Conservation (phyloP, 2,329 filamentous ascomycete species). For the Hirsutella thompsonii region DNA sequence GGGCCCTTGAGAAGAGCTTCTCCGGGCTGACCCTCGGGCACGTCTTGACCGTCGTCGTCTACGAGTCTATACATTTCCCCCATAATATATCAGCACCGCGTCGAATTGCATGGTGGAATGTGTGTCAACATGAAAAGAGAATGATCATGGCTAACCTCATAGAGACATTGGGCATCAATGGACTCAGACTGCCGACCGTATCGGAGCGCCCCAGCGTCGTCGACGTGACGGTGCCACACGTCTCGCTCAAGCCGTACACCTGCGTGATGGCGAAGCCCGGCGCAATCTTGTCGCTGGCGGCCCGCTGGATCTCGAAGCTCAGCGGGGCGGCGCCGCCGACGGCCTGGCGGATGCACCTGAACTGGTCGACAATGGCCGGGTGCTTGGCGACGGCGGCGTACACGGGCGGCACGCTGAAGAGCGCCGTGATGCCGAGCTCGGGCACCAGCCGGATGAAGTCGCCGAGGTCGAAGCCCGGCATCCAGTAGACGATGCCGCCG, state of each 20-base stretch:
- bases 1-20: constrained; percentile 59
- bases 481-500: constrained; percentile 44
- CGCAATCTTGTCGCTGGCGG: constrained; percentile 35
- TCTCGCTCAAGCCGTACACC: constrained; percentile 48
- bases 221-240: constrained; percentile 32
- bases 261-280: constrained; percentile 29
- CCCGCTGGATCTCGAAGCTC: constrained; percentile 37
- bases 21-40: constrained; percentile 29
- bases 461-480: constrained; percentile 44
- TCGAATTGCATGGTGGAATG: too few relatives aligned
- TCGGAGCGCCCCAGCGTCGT: constrained; percentile 26
- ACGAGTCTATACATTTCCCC: constrained; percentile 16
- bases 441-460: constrained; percentile 40
- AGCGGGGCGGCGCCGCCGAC: constrained; percentile 43
- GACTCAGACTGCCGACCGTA: constrained; percentile 31
- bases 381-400: constrained; percentile 45
- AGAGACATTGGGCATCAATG: constrained; percentile 14
- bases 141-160: constrained; percentile 11
- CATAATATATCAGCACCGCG: constrained; percentile 1
- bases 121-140: too few relatives aligned
- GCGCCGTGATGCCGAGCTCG: constrained; percentile 34
- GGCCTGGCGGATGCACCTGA: constrained; percentile 33
- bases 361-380: constrained; percentile 40
- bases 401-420: constrained; percentile 50
- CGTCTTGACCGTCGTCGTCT: constrained; percentile 25